Base-by-base conservation (phyloP, 2,329 filamentous ascomycete genomes). In the Esteya vermicola region DNA sequence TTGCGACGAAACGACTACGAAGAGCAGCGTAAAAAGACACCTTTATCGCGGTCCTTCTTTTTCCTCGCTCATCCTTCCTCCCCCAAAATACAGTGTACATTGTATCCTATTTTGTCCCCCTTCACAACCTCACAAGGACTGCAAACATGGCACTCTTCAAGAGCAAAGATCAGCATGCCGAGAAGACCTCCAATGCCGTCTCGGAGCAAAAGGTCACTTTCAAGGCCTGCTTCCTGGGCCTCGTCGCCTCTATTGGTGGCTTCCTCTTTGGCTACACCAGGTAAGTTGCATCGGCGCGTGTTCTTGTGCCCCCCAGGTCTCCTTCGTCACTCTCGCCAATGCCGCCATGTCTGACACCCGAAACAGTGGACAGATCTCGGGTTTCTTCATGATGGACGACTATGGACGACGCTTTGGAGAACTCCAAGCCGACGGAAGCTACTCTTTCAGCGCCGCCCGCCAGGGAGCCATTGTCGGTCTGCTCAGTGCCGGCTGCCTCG, bases 391-490 rank as follows among this genome's bases (percentile, higher is more conserved):
- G 21, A 41, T 41, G 39, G 21, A 27, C 14, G 32, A 41, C 33
- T 41, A 32, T 18, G 25, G 26, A 14, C 14, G 25, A 4, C 39
- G 33, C n/a, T 41, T 41, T 51, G 70, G 69, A 6, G 67, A 67
- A 47, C 41, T 96, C n/a, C n/a, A n/a, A n/a, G n/a, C n/a, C n/a
- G 12, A 36, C 21, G 39, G 39, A n/a, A 30, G 16, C 1, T 62
- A 64, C 47, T 47, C 52, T 18, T 81, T 81, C 56, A 67, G 63
- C 40, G 67, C 76, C 16, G 68, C 65, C 6, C 65, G 75, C 40
- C 72, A 77, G 47, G 78, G 77, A 38, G 70, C 73, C 14, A 75
- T 81, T 43, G 70, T 75, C 40, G 75, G 70, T 47, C 61, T 81
- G n/a, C 60, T 78, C 32, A 70, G 70, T 12, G 64, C 76, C 39